Conservation (phyloP, 2,329 filamentous ascomycete species). For the Paecilomyces sp. region DNA sequence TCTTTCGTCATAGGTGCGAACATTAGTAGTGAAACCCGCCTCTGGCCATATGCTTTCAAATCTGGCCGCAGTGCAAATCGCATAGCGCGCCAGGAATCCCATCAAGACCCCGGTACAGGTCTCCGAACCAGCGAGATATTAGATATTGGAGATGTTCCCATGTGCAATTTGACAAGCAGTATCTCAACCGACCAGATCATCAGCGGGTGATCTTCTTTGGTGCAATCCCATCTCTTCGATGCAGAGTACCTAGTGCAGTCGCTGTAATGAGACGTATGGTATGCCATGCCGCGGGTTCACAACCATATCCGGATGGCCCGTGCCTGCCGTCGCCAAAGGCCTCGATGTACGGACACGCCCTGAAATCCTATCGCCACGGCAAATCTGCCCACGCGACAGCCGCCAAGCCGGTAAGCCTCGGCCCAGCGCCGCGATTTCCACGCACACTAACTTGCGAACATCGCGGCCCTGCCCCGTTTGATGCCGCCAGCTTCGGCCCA, state of each 20-base stretch:
- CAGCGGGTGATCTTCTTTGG: neutral
- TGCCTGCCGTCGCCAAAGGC: neutral
- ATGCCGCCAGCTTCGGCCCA: neutral
- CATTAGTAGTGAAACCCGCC: neutral
- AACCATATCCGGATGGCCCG: neutral
- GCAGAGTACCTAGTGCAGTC: neutral
- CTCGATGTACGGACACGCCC: neutral
- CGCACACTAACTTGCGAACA: neutral
- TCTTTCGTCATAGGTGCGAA: neutral
- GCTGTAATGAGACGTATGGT: neutral
- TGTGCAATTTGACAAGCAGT: neutral
- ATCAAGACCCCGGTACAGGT: neutral
- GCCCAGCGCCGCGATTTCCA: neutral
- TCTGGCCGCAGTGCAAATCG: neutral
- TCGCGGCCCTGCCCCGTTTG: neutral
- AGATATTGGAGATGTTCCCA: neutral
- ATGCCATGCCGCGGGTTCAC: neutral
- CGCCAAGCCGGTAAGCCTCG: neutral
- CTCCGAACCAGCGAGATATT: neutral
- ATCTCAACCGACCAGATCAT: neutral
- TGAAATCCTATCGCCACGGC: neutral
- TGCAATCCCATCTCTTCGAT: neutral
- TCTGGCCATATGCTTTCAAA: neutral
- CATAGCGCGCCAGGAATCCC: neutral
- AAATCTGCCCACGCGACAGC: neutral